phyloP scores from a whole-genome alignment of 768 basidiomycete genomes.

The Psilocybe cubensis region DNA sequence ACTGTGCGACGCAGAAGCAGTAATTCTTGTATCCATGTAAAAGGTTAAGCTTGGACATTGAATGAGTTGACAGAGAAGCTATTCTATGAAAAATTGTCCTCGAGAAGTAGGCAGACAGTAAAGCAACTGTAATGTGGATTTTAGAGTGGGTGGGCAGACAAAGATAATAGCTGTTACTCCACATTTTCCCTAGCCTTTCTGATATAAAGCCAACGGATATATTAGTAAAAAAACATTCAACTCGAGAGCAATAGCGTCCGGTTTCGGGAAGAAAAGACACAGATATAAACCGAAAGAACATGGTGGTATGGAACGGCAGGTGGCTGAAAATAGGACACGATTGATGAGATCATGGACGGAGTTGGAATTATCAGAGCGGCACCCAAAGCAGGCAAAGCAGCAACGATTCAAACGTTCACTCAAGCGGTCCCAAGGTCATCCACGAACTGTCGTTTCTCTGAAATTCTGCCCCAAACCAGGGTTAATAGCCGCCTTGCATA shows the following conservation, averaged over 20 bases:
- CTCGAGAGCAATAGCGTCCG: background rate
- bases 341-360: conserved; percentile 11
- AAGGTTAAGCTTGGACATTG: background rate
- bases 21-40: background rate
- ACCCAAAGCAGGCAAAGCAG: background rate
- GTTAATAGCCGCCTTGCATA: background rate
- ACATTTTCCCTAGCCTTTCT: background rate
- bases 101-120: background rate
- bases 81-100: background rate
- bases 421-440: background rate
- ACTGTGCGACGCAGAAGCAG: background rate
- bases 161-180: background rate
- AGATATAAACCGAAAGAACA: background rate
- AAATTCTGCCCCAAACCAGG: conserved; percentile 3
- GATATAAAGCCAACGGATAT: background rate
- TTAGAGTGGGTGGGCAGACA: background rate
- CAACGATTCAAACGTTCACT: too few species aligned
- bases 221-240: background rate
- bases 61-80: background rate
- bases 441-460: conserved; percentile 5
- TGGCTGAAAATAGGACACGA: background rate
- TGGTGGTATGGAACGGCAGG: background rate
- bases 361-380: conserved; percentile 8
- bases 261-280: background rate
- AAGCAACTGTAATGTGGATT: background rate